Evolutionary conservation across 2,329 filamentous ascomycete genomes (phyloP).

Genomic region (Pestalotiopsis sp.): DNA sequence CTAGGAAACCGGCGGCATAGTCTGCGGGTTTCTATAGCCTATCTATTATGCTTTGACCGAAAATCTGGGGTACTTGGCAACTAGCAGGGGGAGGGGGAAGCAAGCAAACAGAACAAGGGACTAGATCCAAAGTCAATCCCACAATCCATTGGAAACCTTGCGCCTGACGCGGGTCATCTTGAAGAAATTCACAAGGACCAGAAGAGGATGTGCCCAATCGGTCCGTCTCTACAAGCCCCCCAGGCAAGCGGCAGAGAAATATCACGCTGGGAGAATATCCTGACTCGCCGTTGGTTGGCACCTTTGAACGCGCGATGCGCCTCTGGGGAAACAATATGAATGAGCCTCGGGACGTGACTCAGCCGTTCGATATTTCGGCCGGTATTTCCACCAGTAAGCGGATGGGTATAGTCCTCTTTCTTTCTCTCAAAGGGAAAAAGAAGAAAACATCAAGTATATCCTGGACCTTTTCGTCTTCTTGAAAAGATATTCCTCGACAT

Average conservation of each 20-base stretch:
- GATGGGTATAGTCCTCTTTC: not conserved
- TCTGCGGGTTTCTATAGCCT: not conserved
- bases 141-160: not conserved
- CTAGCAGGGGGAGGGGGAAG: no score
- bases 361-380: not conserved
- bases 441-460: not conserved
- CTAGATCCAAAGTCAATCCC: no score
- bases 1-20: not conserved
- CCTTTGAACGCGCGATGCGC: not conserved
- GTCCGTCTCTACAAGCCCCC: not conserved
- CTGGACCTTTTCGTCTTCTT: not conserved
- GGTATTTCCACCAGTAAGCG: not conserved
- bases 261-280: not conserved
- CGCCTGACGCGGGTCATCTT: not conserved
- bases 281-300: not conserved
- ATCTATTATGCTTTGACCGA: not conserved
- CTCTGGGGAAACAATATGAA: not conserved
- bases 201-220: not conserved
- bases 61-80: not conserved
- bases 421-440: not conserved
- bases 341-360: not conserved
- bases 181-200: not conserved
- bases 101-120: no score
- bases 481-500: not conserved
- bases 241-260: no score